phyloP scores from a whole-genome alignment of 345 rosid genomes.

The Salix viminalis region DNA sequence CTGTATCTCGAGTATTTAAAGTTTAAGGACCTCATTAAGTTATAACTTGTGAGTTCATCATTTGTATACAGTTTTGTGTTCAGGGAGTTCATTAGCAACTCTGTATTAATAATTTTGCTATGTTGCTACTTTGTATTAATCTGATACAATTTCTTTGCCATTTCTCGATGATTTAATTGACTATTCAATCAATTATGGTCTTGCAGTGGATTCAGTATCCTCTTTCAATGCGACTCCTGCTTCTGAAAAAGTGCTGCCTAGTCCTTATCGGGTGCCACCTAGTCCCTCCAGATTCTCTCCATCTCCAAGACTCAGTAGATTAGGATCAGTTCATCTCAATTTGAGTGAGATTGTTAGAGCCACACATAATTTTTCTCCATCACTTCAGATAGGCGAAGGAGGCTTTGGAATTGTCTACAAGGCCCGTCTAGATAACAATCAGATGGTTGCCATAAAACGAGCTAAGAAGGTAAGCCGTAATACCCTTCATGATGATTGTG shows the following conservation, averaged over 20 bases:
- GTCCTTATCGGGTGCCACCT: constrained; percentile 73
- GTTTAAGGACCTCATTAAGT: not conserved
- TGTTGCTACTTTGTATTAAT: not conserved
- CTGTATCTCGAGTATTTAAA: not conserved
- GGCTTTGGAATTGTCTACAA: constrained; percentile 89
- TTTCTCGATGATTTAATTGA: constrained; percentile 1
- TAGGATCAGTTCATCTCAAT: constrained; percentile 61
- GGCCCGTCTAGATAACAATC: constrained; percentile 66
- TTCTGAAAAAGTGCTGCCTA: constrained; percentile 61
- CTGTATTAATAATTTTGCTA: not conserved
- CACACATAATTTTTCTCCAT: constrained; percentile 62
- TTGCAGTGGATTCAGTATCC: constrained; percentile 58
- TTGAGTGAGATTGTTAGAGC: constrained; percentile 58
- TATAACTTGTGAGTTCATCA: not conserved
- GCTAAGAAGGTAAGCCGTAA: constrained; percentile 67
- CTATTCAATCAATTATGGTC: constrained; percentile 12
- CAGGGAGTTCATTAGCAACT: not conserved
- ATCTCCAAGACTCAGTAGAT: constrained; percentile 64
- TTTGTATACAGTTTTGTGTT: not conserved
- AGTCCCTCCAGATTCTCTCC: constrained; percentile 77
- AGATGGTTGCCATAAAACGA: constrained; percentile 86
- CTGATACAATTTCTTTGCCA: not conserved
- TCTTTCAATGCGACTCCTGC: constrained; percentile 46
- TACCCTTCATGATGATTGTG: constrained; percentile 7
- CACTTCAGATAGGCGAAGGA: constrained; percentile 76